Evolutionary conservation across 345 rosid genomes (phyloP).

Genomic region (Camelina sativa): DNA sequence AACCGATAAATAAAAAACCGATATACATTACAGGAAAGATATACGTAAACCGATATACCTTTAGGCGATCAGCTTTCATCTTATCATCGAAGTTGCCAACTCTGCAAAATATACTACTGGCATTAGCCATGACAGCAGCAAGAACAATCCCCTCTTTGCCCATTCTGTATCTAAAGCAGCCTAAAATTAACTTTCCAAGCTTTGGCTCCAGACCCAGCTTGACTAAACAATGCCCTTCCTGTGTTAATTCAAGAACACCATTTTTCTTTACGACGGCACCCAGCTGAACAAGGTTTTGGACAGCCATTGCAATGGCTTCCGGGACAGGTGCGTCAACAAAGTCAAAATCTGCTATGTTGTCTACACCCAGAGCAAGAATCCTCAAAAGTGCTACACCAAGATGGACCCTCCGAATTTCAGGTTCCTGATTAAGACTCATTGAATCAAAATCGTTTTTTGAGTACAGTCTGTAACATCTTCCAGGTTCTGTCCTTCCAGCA

Average conservation of each 20-base stretch:
- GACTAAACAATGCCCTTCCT: constrained; percentile 64
- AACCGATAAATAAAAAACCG: not conserved
- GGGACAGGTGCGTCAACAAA: constrained; percentile 87
- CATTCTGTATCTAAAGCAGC: constrained; percentile 59
- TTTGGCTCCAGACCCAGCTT: constrained; percentile 92
- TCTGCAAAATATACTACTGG: constrained; percentile 89
- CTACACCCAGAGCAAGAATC: constrained; percentile 77
- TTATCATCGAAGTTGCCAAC: constrained; percentile 74
- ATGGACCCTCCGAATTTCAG: constrained; percentile 91
- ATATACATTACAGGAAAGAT: not conserved
- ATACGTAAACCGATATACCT: constrained; percentile 35
- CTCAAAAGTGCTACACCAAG: constrained; percentile 87
- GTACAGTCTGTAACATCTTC: constrained; percentile 85
- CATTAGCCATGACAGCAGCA: constrained; percentile 89
- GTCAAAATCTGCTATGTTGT: constrained; percentile 65
- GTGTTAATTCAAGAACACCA: constrained; percentile 62
- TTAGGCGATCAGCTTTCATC: constrained; percentile 75
- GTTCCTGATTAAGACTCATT: constrained; percentile 72
- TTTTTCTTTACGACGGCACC: constrained; percentile 64
- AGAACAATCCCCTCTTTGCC: constrained; percentile 87
- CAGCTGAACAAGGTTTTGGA: constrained; percentile 72
- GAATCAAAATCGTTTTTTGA: constrained; percentile 55
- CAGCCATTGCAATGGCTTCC: constrained; percentile 71
- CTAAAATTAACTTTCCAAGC: constrained; percentile 78
- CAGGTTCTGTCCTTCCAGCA: constrained; percentile 95